Percentiles rank a stretch among this genome's conserved stretches.
These are phyloP conservation scores for Gloeostereum incarnatum DNA, from an alignment of 768 basidiomycete genomes.

Conservation along the genomic window DNA sequence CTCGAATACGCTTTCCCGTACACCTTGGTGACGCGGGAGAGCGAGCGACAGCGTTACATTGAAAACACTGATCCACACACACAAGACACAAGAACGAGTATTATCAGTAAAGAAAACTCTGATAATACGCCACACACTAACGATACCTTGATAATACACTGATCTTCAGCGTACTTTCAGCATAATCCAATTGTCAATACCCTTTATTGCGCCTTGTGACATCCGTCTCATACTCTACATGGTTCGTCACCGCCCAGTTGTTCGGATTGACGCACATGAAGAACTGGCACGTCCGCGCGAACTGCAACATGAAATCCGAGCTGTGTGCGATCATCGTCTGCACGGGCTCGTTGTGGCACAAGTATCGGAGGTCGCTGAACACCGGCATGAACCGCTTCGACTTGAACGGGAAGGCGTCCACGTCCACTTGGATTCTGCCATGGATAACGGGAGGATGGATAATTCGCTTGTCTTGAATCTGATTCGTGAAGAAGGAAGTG, in stretches of 20 bases:
- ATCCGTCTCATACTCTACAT: constrained; percentile 95
- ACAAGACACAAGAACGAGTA: too few relatives aligned
- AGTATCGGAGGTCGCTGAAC: constrained; percentile 83
- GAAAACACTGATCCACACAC: constrained; percentile 96
- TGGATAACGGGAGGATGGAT: constrained; percentile 24
- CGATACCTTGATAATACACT: too few relatives aligned
- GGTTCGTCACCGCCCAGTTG: constrained; percentile 68
- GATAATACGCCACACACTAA: too few relatives aligned
- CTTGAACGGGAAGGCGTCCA: constrained; percentile 83
- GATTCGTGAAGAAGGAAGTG: constrained; percentile 87
- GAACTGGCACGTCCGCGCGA: constrained; percentile 71
- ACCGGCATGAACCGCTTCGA: constrained; percentile 95
- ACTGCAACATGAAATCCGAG: constrained; percentile 56
- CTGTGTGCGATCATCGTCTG: constrained; percentile 69
- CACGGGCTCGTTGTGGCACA: constrained; percentile 74
- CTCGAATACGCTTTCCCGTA: constrained; percentile 79
- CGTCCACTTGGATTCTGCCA: constrained; percentile 51
- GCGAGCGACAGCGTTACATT: constrained; percentile 87
- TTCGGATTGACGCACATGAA: constrained; percentile 95
- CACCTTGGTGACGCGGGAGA: constrained; percentile 82
- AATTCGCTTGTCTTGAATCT: constrained; percentile 69
- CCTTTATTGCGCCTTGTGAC: too few relatives aligned
- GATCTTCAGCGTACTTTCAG: too few relatives aligned
- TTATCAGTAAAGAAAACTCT: too few relatives aligned
- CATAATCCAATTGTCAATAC: too few relatives aligned